phyloP scores from a whole-genome alignment of 202 grass and related monocot species.

The Musa balbisiana region DNA sequence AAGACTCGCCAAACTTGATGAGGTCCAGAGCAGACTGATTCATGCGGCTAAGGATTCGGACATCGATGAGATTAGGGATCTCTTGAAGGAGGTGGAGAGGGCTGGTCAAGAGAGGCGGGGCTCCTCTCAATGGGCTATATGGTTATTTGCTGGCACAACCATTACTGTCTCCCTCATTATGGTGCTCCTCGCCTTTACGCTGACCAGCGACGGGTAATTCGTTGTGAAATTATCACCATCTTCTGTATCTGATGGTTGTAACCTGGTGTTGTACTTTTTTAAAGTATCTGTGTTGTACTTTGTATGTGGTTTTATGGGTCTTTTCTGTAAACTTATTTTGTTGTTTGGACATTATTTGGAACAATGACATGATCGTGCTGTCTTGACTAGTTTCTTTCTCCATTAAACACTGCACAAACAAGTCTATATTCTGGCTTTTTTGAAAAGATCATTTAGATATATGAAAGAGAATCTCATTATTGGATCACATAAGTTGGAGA shows the following conservation, averaged over 20 bases:
- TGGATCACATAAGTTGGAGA: too few species aligned
- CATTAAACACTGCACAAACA: too few species aligned
- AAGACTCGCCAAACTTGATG: conserved; percentile 55
- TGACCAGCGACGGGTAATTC: conserved; percentile 71
- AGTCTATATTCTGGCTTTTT: too few species aligned
- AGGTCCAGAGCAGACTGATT: conserved; percentile 45
- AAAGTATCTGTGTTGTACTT: too few species aligned
- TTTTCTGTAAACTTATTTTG: too few species aligned
- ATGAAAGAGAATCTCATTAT: too few species aligned
- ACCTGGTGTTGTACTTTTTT: not conserved
- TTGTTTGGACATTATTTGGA: too few species aligned
- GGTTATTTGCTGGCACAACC: conserved; percentile 41
- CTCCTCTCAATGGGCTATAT: conserved; percentile 44
- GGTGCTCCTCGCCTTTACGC: conserved; percentile 57
- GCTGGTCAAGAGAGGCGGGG: conserved; percentile 43
- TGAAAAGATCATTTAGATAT: too few species aligned
- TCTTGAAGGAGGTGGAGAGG: conserved; percentile 70
- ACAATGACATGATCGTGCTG: too few species aligned
- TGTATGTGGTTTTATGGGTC: too few species aligned
- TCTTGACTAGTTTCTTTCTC: too few species aligned
- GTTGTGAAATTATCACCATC: not conserved
- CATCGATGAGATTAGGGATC: conserved; percentile 44
- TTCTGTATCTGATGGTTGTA: not conserved
- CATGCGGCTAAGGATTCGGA: conserved; percentile 73
- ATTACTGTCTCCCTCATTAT: conserved; percentile 55